Percentiles rank a stretch among this genome's conserved stretches.
Conservation (phyloP, 176 grass and related monocot genomes). For the Eragrostis nindensis region DNA sequence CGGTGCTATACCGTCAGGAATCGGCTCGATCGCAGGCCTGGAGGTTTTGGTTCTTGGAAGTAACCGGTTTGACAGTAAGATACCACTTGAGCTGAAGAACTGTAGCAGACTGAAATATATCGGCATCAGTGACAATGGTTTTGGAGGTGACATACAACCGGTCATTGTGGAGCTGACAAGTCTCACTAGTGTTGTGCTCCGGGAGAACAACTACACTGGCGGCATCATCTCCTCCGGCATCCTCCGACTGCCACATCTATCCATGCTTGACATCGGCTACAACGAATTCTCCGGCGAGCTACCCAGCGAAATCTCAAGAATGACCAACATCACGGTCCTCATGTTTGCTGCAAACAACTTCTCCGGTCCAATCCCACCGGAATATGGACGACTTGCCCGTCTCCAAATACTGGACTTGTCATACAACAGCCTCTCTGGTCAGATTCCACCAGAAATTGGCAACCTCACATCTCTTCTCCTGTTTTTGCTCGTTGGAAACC, state of each 20-base stretch:
- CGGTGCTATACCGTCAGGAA: constrained; percentile 32
- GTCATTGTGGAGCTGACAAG: constrained; percentile 47
- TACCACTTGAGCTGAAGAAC: constrained; percentile 46
- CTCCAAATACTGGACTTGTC: constrained; percentile 54
- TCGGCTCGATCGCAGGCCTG: constrained; percentile 40
- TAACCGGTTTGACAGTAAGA: constrained; percentile 43
- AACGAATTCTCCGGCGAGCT: constrained; percentile 52
- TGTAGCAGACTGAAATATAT: constrained; percentile 43
- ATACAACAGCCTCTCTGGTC: neutral
- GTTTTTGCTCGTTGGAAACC: constrained; percentile 60
- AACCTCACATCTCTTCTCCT: constrained; percentile 46
- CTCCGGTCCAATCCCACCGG: constrained; percentile 35
- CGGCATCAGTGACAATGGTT: constrained; percentile 48
- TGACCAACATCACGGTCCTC: constrained; percentile 47
- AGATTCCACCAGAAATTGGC: neutral
- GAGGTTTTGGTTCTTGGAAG: constrained; percentile 45
- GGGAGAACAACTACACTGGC: constrained; percentile 37
- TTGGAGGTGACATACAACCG: constrained; percentile 52
- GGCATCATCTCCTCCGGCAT: constrained; percentile 58
- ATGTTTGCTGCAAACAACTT: constrained; percentile 52
- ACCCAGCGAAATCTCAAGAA: constrained; percentile 33
- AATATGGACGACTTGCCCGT: constrained; percentile 19
- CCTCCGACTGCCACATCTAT: constrained; percentile 35
- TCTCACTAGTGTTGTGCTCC: too few species aligned
- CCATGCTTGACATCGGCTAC: constrained; percentile 58